Conservation (phyloP, 192 early-diverging fungal species). For the Helicostylum pulchrum region DNA sequence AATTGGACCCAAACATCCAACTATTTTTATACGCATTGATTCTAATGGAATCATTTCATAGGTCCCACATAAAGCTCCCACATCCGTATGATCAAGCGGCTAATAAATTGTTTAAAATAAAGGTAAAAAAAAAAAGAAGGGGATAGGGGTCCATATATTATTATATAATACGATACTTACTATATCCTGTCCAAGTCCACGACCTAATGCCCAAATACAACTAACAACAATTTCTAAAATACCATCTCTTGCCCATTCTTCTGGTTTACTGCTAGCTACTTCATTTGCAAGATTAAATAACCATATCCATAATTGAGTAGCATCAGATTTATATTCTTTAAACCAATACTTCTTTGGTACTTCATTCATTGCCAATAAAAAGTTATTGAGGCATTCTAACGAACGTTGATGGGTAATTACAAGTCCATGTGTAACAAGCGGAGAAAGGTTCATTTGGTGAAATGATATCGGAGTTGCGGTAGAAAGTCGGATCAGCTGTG, state of each 20-base stretch:
- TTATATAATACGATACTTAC: slow-evolving; percentile 25
- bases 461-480: slow-evolving; percentile 51
- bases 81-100: slow-evolving; percentile 43
- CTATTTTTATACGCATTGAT: slow-evolving; percentile 62
- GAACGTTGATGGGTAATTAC: slow-evolving; percentile 61
- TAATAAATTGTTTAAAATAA: slow-evolving; percentile 12
- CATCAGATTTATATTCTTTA: slow-evolving; percentile 42
- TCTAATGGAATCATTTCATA: slow-evolving; percentile 41
- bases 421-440: slow-evolving; percentile 49
- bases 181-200: slow-evolving; percentile 59
- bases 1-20: slow-evolving; percentile 74
- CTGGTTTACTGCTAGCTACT: slow-evolving; percentile 25
- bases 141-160: neutral
- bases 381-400: slow-evolving; percentile 72
- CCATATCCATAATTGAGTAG: slow-evolving; percentile 53
- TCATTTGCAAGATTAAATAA: slow-evolving; percentile 43
- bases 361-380: slow-evolving; percentile 69
- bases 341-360: slow-evolving; percentile 65
- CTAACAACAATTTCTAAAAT: slow-evolving; percentile 58
- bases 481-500: slow-evolving; percentile 46
- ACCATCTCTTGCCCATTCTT: slow-evolving; percentile 23
- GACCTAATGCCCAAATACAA: slow-evolving; percentile 75
- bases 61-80: slow-evolving; percentile 42
- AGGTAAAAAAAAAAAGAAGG: neutral
- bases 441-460: slow-evolving; percentile 32